Percentiles rank a stretch among this genome's conserved stretches.
phyloP scores from a whole-genome alignment of 73 alveolate species.

The Paramecium biaurelia region DNA sequence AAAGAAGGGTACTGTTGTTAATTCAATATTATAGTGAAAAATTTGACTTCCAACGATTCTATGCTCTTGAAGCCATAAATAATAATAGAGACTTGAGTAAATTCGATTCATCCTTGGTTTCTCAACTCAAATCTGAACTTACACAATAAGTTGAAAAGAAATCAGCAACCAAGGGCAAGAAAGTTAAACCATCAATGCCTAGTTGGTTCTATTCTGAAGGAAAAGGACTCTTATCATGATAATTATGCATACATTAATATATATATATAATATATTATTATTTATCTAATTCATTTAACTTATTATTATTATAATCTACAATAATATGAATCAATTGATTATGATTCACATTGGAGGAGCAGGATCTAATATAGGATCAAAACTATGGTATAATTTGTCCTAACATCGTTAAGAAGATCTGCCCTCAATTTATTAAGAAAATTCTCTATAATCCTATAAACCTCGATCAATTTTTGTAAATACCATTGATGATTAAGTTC shows the following conservation, averaged over 20 bases:
- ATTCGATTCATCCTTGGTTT: conserved; percentile 45
- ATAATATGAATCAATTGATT: neutral
- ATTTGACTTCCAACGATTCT: conserved; percentile 59
- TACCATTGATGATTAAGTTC: neutral
- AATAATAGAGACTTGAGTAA: conserved; percentile 53
- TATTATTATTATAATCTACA: no score
- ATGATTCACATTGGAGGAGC: neutral
- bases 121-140: conserved; percentile 41
- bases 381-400: neutral
- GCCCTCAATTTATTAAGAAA: neutral
- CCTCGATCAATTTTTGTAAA: neutral
- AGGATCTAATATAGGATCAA: neutral
- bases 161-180: conserved; percentile 36
- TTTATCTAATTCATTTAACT: neutral
- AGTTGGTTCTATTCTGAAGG: conserved; percentile 28
- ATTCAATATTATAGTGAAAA: neutral
- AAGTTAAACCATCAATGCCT: conserved; percentile 45
- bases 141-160: conserved; percentile 8
- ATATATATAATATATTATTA: neutral
- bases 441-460: neutral
- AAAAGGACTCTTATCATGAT: conserved; percentile 14
- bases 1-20: conserved; percentile 9
- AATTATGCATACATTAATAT: neutral
- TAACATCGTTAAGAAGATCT: neutral
- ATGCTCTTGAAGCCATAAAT: conserved; percentile 57